phyloP scores from a whole-genome alignment of 805 yeast species.

The Torulaspora microellipsoides region DNA sequence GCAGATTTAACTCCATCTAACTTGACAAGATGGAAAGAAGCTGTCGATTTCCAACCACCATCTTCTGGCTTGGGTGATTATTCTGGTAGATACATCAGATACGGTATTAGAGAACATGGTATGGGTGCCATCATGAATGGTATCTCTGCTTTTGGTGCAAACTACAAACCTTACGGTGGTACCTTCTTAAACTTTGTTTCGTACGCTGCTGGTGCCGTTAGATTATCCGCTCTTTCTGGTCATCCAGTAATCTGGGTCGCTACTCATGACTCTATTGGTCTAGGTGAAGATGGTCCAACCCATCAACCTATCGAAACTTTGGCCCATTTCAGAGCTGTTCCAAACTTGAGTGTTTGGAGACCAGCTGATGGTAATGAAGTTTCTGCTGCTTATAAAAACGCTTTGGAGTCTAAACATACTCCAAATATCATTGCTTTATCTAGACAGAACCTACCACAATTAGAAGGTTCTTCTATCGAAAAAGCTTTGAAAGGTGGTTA shows the following conservation, averaged over 20 bases:
- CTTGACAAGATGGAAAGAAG: slow-evolving; percentile 80
- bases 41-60: slow-evolving; percentile 91
- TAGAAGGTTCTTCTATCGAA: slow-evolving; percentile 87
- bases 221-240: slow-evolving; percentile 79
- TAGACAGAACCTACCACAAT: slow-evolving; percentile 88
- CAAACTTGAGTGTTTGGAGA: slow-evolving; percentile 83
- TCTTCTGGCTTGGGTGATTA: slow-evolving; percentile 75
- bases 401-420: slow-evolving; percentile 56
- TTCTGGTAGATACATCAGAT: slow-evolving; percentile 90
- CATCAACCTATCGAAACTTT: slow-evolving; percentile 89
- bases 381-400: slow-evolving; percentile 72
- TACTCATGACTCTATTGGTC: slow-evolving; percentile 85
- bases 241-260: slow-evolving; percentile 85
- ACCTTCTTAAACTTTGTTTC: slow-evolving; percentile 93
- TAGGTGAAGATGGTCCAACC: slow-evolving; percentile 93
- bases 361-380: slow-evolving; percentile 91
- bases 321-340: slow-evolving; percentile 81
- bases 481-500: slow-evolving; percentile 95
- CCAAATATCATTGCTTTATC: slow-evolving; percentile 75
- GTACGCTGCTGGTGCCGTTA: slow-evolving; percentile 82
- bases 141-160: slow-evolving; percentile 83
- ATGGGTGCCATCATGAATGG: slow-evolving; percentile 99
- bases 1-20: slow-evolving; percentile 98
- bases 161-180: slow-evolving; percentile 89
- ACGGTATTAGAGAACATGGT: slow-evolving; percentile 98